Evolutionary conservation across 169 alveolate species (phyloP), one percentile per base, ranked within the genome.

Genomic region (Eimeria maxima): DNA sequence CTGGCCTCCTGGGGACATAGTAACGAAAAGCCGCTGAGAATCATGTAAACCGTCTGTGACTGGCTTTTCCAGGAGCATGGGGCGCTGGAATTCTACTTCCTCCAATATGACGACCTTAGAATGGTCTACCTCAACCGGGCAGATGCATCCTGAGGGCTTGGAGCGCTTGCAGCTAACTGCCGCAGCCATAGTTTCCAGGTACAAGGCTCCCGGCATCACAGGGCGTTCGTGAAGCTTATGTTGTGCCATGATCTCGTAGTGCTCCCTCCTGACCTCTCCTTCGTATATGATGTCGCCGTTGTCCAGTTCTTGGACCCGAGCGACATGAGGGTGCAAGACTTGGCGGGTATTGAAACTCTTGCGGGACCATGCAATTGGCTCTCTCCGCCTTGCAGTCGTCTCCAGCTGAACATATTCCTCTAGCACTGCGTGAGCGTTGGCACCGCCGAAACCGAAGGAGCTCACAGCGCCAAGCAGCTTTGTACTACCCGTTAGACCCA

Each of bases 391-490:
- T 29, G 84, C 88, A 27, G 88, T 47, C 74, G 84, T 63, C 50
- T 74, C 88, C 45, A 71, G 76, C 88, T 94, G 93, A 81, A 86
- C 80, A 53, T 83, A 67, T 29, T 94, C 96, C 87, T 95, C 95
- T 22, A 95, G 65, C 76, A 97, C 94, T 29, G 96, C 96, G 89
- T 97, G 97, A 27, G 97, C 96, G 73, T 97, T 97, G 45, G 98
- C 95, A 45, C 98, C 98, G 22, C 97, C 98, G 65, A 97, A 96
- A 20, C 98, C 98, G 81, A 97, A 97, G 14, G 97, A 96, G 11
- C 97, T 93, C 44, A 96, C 97, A 67, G 97, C 97, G 16, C 97
- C 98, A 65, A 95, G 44, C 27, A 96, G 76, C 44, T 55, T 84
- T 45, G 78, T 38, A 63, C 33, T 84, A n/a, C 71, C 96, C 67